Percentiles rank a stretch among this genome's conserved stretches.
Evolutionary conservation across 345 rosid species (phyloP).

Genomic region (Boechera divaricarpa): DNA sequence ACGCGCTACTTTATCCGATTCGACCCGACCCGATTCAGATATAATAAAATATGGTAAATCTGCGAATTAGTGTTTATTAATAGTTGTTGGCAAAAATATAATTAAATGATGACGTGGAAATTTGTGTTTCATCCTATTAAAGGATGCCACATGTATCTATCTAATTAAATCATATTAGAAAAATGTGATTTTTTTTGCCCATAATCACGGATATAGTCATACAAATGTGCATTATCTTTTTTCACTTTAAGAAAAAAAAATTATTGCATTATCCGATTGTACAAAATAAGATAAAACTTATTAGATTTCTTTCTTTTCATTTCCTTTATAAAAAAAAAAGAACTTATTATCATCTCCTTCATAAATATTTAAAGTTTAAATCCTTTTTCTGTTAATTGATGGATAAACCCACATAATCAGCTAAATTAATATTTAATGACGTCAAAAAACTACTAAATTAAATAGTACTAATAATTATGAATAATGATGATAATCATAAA

Average conservation of each 20-base stretch:
- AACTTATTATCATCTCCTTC: not conserved
- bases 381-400: not conserved
- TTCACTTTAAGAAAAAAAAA: not conserved
- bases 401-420: not conserved
- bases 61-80: not conserved
- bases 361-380: not conserved
- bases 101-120: not conserved
- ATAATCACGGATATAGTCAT: not conserved
- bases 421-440: not conserved
- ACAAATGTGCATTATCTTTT: not conserved
- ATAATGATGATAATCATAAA: slow-evolving; percentile 12
- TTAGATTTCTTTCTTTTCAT: no score
- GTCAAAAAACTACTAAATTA: no score
- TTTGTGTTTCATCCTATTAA: not conserved
- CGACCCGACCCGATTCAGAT: not conserved
- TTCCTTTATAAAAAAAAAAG: no score
- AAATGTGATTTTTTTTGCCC: not conserved
- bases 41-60: not conserved
- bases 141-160: slow-evolving; percentile 4
- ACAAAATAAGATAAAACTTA: not conserved
- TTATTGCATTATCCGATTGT: not conserved
- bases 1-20: slow-evolving; percentile 33
- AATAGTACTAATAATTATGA: not conserved
- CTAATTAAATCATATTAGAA: not conserved
- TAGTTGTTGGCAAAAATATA: not conserved